Conservation (phyloP, 768 basidiomycete species). For the Agrocybe praecox region DNA sequence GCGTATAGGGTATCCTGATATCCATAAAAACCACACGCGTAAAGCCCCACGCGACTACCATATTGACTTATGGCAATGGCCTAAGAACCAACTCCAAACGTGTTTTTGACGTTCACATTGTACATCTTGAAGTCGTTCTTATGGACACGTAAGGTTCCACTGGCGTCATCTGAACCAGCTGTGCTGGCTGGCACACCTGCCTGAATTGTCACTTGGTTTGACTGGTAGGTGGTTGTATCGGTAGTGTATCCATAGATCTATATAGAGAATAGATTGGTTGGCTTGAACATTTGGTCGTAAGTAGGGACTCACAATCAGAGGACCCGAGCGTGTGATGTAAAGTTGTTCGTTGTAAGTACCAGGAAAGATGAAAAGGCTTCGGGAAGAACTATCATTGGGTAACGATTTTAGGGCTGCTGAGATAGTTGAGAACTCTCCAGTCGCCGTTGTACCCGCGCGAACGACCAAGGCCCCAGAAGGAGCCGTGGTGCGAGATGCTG, state of each 20-base stretch:
- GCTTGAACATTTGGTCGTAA: neutral
- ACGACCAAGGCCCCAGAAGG: constrained; percentile 44
- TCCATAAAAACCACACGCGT: constrained; percentile 48
- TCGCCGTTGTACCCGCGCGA: constrained; percentile 31
- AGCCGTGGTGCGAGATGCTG: constrained; percentile 30
- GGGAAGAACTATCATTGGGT: constrained; percentile 35
- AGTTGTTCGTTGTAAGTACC: constrained; percentile 46
- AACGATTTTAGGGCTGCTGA: constrained; percentile 40
- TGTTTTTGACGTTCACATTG: constrained; percentile 52
- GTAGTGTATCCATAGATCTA: constrained; percentile 48
- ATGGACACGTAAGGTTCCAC: constrained; percentile 50
- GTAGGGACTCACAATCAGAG: constrained; percentile 34
- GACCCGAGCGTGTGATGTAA: constrained; percentile 44
- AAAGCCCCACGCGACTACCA: constrained; percentile 44
- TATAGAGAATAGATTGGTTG: neutral
- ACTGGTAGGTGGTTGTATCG: constrained; percentile 36
- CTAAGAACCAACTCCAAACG: constrained; percentile 43
- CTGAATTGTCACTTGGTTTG: constrained; percentile 41
- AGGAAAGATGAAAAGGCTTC: constrained; percentile 45
- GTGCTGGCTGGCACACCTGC: constrained; percentile 33
- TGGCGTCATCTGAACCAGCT: constrained; percentile 48
- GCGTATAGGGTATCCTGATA: constrained; percentile 51
- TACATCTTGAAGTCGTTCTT: constrained; percentile 50
- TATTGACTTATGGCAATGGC: constrained; percentile 54
- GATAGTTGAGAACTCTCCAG: constrained; percentile 41